Evolutionary conservation across 331 rosid species (phyloP).

Genomic region (Dryas integrifolia): DNA sequence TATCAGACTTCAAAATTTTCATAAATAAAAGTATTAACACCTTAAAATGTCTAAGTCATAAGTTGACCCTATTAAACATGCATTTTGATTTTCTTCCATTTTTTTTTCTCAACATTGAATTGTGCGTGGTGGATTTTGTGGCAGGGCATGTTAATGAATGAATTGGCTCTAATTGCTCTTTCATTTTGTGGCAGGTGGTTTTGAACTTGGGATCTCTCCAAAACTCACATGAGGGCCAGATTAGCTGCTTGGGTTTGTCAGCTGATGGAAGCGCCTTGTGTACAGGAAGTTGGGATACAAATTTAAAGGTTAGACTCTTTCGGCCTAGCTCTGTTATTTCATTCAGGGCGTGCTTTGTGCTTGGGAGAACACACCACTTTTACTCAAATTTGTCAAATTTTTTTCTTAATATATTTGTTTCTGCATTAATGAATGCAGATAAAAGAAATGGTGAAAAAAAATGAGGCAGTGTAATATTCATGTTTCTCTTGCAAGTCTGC

Average conservation of each 20-base stretch:
- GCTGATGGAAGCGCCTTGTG: slow-evolving; percentile 99
- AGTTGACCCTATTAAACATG: not conserved
- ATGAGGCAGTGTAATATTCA: not conserved
- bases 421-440: not conserved
- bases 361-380: not conserved
- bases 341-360: not conserved
- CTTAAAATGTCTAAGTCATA: not conserved
- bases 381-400: not conserved
- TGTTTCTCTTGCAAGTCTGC: not conserved
- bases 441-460: not conserved
- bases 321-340: not conserved
- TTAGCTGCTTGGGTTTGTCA: slow-evolving; percentile 91
- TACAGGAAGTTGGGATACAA: slow-evolving; percentile 97
- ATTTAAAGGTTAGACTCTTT: slow-evolving; percentile 54
- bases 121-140: slow-evolving; percentile 1
- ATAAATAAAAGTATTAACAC: not conserved
- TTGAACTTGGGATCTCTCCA: slow-evolving; percentile 92
- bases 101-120: not conserved
- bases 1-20: not conserved
- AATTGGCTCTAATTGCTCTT: not conserved
- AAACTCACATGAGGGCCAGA: slow-evolving; percentile 67
- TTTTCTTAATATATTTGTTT: not conserved
- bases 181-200: slow-evolving; percentile 44
- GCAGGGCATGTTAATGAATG: not conserved
- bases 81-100: not conserved